phyloP scores from a whole-genome alignment of 2,329 filamentous ascomycete species.

The Exophiala spinifera region DNA sequence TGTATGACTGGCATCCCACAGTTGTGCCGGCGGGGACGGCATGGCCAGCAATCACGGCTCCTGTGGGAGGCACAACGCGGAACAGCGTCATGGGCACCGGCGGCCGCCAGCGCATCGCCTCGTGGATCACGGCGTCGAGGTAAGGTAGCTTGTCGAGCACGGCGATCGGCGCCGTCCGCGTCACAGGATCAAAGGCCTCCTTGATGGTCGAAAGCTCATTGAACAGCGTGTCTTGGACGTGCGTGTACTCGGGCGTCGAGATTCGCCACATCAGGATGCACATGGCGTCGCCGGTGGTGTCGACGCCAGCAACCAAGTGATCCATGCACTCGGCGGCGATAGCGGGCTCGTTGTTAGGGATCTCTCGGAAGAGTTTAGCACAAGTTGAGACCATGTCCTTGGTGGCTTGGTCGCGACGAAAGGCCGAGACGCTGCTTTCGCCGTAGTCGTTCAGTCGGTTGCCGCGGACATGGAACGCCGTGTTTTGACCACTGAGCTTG shows the following conservation, averaged over 20 bases:
- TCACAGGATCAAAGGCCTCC: conserved; percentile 7
- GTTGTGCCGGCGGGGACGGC: conserved; percentile 36
- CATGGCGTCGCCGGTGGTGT: conserved; percentile 68
- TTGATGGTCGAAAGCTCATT: conserved; percentile 41
- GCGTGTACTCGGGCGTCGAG: conserved; percentile 53
- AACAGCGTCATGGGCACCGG: conserved; percentile 34
- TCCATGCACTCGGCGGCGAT: conserved; percentile 67
- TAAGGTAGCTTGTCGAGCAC: conserved; percentile 40
- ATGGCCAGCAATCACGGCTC: conserved; percentile 34
- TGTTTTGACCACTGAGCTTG: conserved; percentile 57
- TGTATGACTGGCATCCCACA: conserved; percentile 45
- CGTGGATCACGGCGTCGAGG: conserved; percentile 47
- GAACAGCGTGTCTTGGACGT: conserved; percentile 46
- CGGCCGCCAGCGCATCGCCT: conserved; percentile 47
- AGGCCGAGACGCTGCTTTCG: conserved; percentile 56
- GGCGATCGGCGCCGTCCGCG: conserved; percentile 19
- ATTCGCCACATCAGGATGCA: conserved; percentile 71
- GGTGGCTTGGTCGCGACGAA: conserved; percentile 61
- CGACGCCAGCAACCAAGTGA: conserved; percentile 69
- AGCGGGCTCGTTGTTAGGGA: conserved; percentile 28
- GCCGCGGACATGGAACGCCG: conserved; percentile 36
- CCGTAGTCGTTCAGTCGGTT: conserved; percentile 54
- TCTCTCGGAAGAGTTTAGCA: conserved; percentile 50
- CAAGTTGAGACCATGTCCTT: conserved; percentile 44
- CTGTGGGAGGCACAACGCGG: conserved; percentile 40